Evolutionary conservation across 306 rosid genomes (phyloP).

Genomic region (Trifolium repens): DNA sequence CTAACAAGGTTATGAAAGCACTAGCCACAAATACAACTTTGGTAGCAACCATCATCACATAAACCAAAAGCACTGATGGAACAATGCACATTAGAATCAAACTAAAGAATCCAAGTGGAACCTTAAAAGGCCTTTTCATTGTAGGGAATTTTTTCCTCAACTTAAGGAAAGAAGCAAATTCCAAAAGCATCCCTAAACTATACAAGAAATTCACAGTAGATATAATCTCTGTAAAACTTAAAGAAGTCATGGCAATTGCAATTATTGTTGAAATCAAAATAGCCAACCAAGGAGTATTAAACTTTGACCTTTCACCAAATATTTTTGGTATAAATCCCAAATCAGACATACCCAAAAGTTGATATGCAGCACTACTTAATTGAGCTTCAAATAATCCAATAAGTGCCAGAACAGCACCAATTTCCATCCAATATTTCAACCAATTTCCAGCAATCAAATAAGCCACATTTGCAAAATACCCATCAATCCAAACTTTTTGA

Average conservation of each 20-base stretch:
- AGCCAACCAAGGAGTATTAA: slow-evolving; percentile 85
- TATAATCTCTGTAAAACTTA: slow-evolving; percentile 61
- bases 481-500: slow-evolving; percentile 52
- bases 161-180: slow-evolving; percentile 71
- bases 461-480: slow-evolving; percentile 64
- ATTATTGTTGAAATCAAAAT: slow-evolving; percentile 69
- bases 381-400: slow-evolving; percentile 79
- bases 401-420: slow-evolving; percentile 69
- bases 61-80: slow-evolving; percentile 67
- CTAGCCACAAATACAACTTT: slow-evolving; percentile 54
- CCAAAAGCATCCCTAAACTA: slow-evolving; percentile 90
- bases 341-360: slow-evolving; percentile 78
- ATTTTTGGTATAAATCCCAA: slow-evolving; percentile 63
- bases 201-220: slow-evolving; percentile 80
- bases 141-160: slow-evolving; percentile 59
- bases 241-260: slow-evolving; percentile 50
- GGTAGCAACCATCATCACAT: slow-evolving; percentile 68
- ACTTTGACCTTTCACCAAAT: slow-evolving; percentile 68
- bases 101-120: slow-evolving; percentile 58
- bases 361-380: slow-evolving; percentile 75
- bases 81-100: slow-evolving; percentile 67
- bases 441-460: slow-evolving; percentile 68
- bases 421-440: slow-evolving; percentile 76
- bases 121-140: slow-evolving; percentile 65
- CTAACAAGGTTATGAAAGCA: slow-evolving; percentile 47